phyloP scores from a whole-genome alignment of 2,329 filamentous ascomycete species.

The Fusarium sublunatum region DNA sequence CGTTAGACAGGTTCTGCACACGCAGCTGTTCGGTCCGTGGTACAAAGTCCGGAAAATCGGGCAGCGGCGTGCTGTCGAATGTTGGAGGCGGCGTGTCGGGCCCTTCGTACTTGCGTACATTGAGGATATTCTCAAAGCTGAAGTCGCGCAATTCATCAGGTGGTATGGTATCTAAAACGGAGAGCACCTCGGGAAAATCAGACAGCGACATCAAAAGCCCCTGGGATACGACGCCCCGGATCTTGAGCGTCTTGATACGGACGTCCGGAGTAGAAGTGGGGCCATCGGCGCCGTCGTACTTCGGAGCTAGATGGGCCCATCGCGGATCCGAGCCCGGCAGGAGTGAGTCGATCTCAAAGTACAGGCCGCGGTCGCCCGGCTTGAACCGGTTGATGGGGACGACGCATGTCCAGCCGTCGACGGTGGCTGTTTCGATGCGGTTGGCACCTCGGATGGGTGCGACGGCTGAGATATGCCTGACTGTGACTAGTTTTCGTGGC shows the following conservation, averaged over 20 bases:
- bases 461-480: conserved; percentile 33
- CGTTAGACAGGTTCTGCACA: conserved; percentile 38
- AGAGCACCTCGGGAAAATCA: conserved; percentile 33
- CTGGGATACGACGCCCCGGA: conserved; percentile 38
- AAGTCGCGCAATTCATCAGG: conserved; percentile 9
- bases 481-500: conserved; percentile 40
- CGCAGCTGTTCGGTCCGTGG: conserved; percentile 42
- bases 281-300: conserved; percentile 1
- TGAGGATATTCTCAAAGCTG: conserved; percentile 37
- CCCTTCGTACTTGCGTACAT: conserved; percentile 39
- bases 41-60: conserved; percentile 37
- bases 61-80: conserved; percentile 1
- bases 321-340: conserved; percentile 36
- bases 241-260: conserved; percentile 34
- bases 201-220: conserved; percentile 37
- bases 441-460: conserved; percentile 37
- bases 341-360: conserved; percentile 43
- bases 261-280: conserved; percentile 22
- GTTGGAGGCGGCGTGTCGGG: not conserved
- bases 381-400: conserved; percentile 29
- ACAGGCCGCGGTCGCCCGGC: conserved; percentile 31
- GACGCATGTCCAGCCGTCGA: conserved; percentile 43
- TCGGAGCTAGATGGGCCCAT: conserved; percentile 28
- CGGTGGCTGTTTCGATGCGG: conserved; percentile 29
- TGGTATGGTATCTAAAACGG: not conserved